phyloP scores from a whole-genome alignment of 2,329 filamentous ascomycete species.

The Fusarium buxicola region DNA sequence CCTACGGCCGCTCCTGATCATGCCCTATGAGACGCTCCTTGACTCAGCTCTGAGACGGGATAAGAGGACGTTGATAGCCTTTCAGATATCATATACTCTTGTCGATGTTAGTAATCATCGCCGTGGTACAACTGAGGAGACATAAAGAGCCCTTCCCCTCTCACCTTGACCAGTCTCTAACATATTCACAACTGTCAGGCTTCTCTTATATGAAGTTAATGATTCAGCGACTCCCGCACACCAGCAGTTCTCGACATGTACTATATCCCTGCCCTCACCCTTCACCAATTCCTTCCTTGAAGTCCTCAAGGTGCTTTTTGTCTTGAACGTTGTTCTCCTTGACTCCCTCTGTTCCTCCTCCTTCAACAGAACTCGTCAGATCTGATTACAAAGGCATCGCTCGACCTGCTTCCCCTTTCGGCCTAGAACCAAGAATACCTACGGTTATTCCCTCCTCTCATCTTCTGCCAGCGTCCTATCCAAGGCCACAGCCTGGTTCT shows the following conservation, averaged over 20 bases:
- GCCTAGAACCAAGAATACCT: background rate
- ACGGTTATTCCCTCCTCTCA: background rate
- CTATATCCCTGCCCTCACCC: too few relatives aligned
- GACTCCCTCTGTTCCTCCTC: background rate
- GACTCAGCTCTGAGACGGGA: too few relatives aligned
- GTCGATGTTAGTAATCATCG: background rate
- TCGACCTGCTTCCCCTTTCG: background rate
- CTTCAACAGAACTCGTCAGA: background rate
- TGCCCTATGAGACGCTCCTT: too few relatives aligned
- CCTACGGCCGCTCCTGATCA: too few relatives aligned
- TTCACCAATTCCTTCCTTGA: background rate
- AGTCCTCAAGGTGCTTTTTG: background rate
- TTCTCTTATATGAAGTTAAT: background rate
- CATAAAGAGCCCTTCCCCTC: conserved; percentile 30
- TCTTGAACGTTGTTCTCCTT: background rate
- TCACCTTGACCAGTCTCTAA: background rate
- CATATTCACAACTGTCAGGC: background rate
- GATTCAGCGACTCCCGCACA: background rate
- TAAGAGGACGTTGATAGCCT: too few relatives aligned
- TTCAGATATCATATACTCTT: background rate
- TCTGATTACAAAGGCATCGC: background rate
- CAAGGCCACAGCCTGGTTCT: conserved; percentile 3
- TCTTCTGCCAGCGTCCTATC: background rate
- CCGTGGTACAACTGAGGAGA: conserved; percentile 17
- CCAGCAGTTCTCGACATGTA: too few relatives aligned